phyloP scores from a whole-genome alignment of 1,139 yeast genomes.

The Debaryomyces coudertii region DNA sequence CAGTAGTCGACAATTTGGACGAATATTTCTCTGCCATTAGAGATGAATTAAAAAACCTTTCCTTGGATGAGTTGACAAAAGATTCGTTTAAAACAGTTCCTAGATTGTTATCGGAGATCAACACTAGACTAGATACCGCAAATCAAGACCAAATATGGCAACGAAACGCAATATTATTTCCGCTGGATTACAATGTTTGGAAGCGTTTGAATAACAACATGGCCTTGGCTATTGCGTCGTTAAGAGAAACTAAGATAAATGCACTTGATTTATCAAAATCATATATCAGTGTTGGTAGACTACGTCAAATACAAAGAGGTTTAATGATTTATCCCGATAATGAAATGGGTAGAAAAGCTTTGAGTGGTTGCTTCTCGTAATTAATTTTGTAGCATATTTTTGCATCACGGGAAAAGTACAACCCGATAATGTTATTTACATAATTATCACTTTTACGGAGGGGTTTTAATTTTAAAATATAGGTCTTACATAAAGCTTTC shows the following conservation, averaged over 20 bases:
- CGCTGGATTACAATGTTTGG: constrained; percentile 74
- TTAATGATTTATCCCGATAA: constrained; percentile 35
- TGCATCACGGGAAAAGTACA: constrained; percentile 8
- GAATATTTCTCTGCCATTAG: constrained; percentile 67
- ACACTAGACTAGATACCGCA: constrained; percentile 29
- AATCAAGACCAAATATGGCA: constrained; percentile 54
- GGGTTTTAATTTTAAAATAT: background rate
- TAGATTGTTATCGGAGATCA: constrained; percentile 57
- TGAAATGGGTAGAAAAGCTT: constrained; percentile 15
- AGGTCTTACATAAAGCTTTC: background rate
- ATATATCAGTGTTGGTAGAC: constrained; percentile 47
- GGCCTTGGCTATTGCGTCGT: constrained; percentile 50
- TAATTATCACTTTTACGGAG: constrained; percentile 1
- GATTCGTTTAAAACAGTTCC: constrained; percentile 64
- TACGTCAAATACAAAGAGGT: constrained; percentile 64
- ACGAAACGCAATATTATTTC: constrained; percentile 71
- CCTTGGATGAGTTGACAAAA: constrained; percentile 47
- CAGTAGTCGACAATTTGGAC: constrained; percentile 61
- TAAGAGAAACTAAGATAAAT: constrained; percentile 54
- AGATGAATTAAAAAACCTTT: constrained; percentile 62
- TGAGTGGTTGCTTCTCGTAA: constrained; percentile 14
- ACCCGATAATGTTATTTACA: constrained; percentile 8
- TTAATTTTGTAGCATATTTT: background rate
- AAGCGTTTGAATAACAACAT: constrained; percentile 52
- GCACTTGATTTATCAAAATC: constrained; percentile 57